Conservation (phyloP, 805 yeast species). For the Kluyveromyces nonfermentans region DNA sequence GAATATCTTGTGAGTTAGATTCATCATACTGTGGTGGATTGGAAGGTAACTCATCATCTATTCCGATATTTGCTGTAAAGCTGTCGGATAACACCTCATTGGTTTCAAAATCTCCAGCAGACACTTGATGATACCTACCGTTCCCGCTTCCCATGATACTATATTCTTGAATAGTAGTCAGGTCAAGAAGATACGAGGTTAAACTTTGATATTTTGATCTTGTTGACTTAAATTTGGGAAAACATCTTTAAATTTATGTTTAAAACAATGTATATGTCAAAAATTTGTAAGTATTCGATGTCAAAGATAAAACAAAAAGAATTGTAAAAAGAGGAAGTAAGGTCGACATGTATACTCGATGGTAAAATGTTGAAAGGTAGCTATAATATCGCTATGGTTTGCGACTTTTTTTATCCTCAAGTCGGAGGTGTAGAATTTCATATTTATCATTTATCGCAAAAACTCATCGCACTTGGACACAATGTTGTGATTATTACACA, state of each 20-base stretch:
- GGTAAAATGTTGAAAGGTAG: background rate
- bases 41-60: constrained; percentile 18
- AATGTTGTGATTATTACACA: constrained; percentile 84
- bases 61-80: background rate
- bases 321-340: too few species aligned
- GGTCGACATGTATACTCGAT: background rate
- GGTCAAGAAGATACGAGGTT: too few species aligned
- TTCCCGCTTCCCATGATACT: constrained; percentile 4
- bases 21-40: constrained; percentile 26
- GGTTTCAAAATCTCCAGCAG: constrained; percentile 9
- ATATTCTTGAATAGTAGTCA: background rate
- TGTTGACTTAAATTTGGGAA: too few species aligned
- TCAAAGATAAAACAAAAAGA: background rate
- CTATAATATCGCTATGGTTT: constrained; percentile 50
- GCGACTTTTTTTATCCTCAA: constrained; percentile 97
- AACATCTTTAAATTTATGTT: too few species aligned
- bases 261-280: too few species aligned
- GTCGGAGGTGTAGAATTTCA: constrained; percentile 98
- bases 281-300: background rate
- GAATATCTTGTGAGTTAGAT: constrained; percentile 3
- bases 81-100: background rate
- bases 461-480: constrained; percentile 71
- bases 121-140: constrained; percentile 11
- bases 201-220: background rate
- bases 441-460: constrained; percentile 82